Conservation (phyloP, 2,329 filamentous ascomycete genomes). For the Hymenoscyphus fructigenus region DNA sequence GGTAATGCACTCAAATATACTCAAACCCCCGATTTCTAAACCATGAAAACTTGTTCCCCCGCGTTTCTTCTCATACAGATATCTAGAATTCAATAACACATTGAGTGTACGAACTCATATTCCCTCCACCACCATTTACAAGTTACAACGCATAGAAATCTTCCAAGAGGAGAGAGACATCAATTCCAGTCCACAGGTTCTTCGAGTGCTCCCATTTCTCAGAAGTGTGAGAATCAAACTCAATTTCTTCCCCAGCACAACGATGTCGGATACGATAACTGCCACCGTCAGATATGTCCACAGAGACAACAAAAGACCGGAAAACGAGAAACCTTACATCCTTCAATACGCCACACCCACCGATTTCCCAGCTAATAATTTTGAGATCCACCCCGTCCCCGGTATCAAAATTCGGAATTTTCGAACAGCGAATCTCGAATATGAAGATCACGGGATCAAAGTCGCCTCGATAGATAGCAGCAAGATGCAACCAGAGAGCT, state of each 20-base stretch:
- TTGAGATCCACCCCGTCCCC: not conserved
- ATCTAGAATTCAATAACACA: no score
- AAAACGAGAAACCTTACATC: constrained; percentile 3
- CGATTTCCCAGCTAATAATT: not conserved
- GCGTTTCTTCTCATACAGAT: no score
- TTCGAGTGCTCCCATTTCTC: no score
- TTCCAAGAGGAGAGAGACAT: no score
- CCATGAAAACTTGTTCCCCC: no score
- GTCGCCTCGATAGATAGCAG: not conserved
- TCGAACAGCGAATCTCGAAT: not conserved
- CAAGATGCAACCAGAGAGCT: not conserved
- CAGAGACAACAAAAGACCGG: not conserved
- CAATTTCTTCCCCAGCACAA: not conserved
- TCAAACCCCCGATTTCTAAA: no score
- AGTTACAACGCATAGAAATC: no score
- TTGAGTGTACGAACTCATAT: no score
- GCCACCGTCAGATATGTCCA: constrained; percentile 1
- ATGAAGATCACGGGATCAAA: not conserved
- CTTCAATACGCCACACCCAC: not conserved
- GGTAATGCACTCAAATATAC: no score
- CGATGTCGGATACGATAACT: not conserved
- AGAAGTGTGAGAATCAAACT: no score
- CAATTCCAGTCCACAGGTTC: no score
- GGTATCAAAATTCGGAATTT: not conserved
- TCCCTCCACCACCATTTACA: no score